phyloP scores from a whole-genome alignment of 495 filamentous ascomycete genomes.

The Penicillium salamii region DNA sequence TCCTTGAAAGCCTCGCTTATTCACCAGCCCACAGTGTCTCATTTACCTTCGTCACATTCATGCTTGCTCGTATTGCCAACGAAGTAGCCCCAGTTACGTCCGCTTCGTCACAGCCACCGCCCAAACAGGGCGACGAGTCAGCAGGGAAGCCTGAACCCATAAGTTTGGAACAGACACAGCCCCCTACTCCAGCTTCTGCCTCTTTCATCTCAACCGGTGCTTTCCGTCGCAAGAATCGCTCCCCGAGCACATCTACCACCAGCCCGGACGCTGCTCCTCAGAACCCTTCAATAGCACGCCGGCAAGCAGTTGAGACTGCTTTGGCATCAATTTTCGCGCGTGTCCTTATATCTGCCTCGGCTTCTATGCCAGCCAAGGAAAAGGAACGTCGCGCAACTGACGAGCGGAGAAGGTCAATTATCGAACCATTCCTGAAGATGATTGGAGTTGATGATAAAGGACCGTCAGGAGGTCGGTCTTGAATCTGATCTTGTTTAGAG shows the following conservation, averaged over 20 bases:
- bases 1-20: conserved; percentile 69
- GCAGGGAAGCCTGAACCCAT: conserved; percentile 5
- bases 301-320: conserved; percentile 35
- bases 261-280: not conserved
- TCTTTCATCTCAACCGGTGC: conserved; percentile 32
- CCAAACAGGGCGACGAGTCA: not conserved
- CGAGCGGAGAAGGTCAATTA: conserved; percentile 38
- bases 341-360: conserved; percentile 34
- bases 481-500: not conserved
- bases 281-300: conserved; percentile 21
- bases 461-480: conserved; percentile 33
- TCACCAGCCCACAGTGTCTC: conserved; percentile 77
- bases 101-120: not conserved
- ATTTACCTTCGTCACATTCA: conserved; percentile 80
- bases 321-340: conserved; percentile 33
- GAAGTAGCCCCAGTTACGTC: conserved; percentile 39
- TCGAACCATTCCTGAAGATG: conserved; percentile 46
- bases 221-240: conserved; percentile 31
- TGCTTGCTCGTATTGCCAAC: conserved; percentile 56
- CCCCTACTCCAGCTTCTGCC: conserved; percentile 24
- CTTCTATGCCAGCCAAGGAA: conserved; percentile 34
- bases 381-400: conserved; percentile 42
- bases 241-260: conserved; percentile 14
- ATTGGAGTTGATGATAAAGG: conserved; percentile 40
- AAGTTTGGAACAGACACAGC: not conserved